Evolutionary conservation across 2,329 filamentous ascomycete species (phyloP).

Genomic region (Trichoderma hamatum): DNA sequence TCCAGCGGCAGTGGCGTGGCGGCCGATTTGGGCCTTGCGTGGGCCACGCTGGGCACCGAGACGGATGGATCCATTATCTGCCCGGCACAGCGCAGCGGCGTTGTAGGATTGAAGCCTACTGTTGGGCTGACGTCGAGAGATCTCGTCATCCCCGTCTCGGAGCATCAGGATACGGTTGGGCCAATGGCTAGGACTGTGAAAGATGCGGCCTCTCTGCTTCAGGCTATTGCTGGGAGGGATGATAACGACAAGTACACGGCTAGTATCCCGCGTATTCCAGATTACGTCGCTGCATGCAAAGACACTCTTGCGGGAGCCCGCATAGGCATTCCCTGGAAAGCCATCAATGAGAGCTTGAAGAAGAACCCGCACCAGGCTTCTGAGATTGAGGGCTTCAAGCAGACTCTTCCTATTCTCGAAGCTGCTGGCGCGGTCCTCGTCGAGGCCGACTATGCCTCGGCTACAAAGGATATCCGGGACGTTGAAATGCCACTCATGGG

Average conservation of each 20-base stretch:
- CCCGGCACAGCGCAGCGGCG: constrained; percentile 56
- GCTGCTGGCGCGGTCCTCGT: constrained; percentile 63
- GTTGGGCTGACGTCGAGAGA: constrained; percentile 65
- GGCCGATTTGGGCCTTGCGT: constrained; percentile 60
- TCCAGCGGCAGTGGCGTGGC: constrained; percentile 64
- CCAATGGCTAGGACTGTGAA: constrained; percentile 63
- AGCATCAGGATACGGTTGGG: constrained; percentile 66
- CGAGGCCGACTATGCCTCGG: constrained; percentile 48
- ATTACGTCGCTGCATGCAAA: constrained; percentile 63
- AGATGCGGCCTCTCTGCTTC: constrained; percentile 63
- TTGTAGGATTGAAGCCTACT: constrained; percentile 70
- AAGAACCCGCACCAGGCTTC: constrained; percentile 28
- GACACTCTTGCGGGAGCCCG: constrained; percentile 58
- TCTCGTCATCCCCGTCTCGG: constrained; percentile 66
- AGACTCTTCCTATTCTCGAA: constrained; percentile 53
- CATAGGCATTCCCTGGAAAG: constrained; percentile 65
- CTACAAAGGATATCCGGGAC: not conserved
- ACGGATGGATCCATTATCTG: constrained; percentile 58
- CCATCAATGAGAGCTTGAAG: constrained; percentile 44
- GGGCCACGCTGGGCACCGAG: constrained; percentile 63
- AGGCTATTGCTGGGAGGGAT: constrained; percentile 65
- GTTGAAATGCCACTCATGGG: constrained; percentile 49
- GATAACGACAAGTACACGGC: constrained; percentile 62
- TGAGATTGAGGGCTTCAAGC: constrained; percentile 54
- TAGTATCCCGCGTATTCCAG: constrained; percentile 48